Evolutionary conservation across 1,284 basidiomycete genomes (phyloP).

Genomic region (Ustilago cynodontis): DNA sequence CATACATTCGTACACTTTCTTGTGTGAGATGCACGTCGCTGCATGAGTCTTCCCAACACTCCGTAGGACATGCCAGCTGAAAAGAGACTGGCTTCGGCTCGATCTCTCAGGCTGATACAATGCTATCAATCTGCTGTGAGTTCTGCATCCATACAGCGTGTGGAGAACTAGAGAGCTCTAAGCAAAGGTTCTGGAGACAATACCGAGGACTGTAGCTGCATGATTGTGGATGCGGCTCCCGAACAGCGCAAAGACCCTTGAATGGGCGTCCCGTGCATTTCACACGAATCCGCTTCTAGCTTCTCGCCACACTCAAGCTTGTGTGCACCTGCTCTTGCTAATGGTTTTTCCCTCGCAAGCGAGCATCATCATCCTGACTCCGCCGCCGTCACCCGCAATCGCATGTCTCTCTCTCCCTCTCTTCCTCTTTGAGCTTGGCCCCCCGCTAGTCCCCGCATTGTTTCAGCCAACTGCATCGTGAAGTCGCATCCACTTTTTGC

Average conservation of each 20-base stretch:
- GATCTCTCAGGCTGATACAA: not conserved
- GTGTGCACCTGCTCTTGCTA: not conserved
- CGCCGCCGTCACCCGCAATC: not conserved
- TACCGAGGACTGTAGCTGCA: not conserved
- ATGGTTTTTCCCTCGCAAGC: slow-evolving; percentile 1
- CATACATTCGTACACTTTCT: not conserved
- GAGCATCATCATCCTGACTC: slow-evolving; percentile 22
- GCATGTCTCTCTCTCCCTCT: not conserved
- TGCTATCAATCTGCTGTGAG: not conserved
- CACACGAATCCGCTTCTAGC: slow-evolving; percentile 18
- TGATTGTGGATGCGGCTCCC: slow-evolving; percentile 16
- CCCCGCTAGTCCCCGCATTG: not conserved
- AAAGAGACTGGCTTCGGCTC: not conserved
- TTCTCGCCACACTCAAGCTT: slow-evolving; percentile 1
- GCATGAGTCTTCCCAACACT: not conserved
- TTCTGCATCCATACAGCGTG: not conserved
- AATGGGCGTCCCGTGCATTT: slow-evolving; percentile 12
- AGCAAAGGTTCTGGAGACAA: not conserved
- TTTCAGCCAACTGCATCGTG: not conserved
- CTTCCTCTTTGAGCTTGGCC: slow-evolving; percentile 1
- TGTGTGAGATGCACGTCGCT: not conserved
- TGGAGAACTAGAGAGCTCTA: not conserved
- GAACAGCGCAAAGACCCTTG: not conserved
- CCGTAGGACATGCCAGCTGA: not conserved
- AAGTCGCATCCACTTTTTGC: not conserved